Evolutionary conservation across 768 basidiomycete genomes (phyloP), one percentile per base, ranked within the genome.

Genomic region (Neoboletus magnificus): DNA sequence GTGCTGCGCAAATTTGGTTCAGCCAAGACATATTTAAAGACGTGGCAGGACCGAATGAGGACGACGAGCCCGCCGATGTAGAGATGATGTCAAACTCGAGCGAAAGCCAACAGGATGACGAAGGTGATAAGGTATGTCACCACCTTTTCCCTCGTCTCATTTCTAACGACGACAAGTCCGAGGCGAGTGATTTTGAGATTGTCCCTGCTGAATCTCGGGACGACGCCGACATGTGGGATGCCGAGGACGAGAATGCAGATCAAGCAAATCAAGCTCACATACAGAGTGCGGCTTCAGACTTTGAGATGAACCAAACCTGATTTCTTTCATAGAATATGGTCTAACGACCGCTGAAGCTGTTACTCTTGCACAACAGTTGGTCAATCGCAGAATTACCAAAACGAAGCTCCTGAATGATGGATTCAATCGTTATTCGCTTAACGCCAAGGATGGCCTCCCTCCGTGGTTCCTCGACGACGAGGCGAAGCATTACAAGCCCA

Each of bases 401-500:
- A 92, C 92, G 6, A 82, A 92, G 29, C 79, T 99, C 25, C 82
- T 98, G 66, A 93, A 98, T 63, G 89, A 97, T 44, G 97, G 97
- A 13, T 99, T 98, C 79, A 93, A 88, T 72, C 89, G 93, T 12
- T 89, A 94, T 72, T 91, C 95, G 2, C 80, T 95, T 51, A 90
- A 93, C 62, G 82, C 89, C 54, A 96, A 93, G 72, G 97, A 98
- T 48, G 92, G 79, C 16, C 82, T 98, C 12, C 97, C 97, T 6
- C 73, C 85, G 0, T 99, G 97, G 97, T 98, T 99, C 80, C 77
- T 98, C 33, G 97, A 99, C 61, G 97, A 99, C 62, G 97, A 99
- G 73, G 74, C 85, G 15, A 93, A 93, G 64, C 80, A 89, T 69
- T 97, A 96, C 81, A 95, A 93, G 69, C 74, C 91, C 49, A 98